phyloP scores from a whole-genome alignment of 2,329 filamentous ascomycete genomes.

The Diaporthe batatas region DNA sequence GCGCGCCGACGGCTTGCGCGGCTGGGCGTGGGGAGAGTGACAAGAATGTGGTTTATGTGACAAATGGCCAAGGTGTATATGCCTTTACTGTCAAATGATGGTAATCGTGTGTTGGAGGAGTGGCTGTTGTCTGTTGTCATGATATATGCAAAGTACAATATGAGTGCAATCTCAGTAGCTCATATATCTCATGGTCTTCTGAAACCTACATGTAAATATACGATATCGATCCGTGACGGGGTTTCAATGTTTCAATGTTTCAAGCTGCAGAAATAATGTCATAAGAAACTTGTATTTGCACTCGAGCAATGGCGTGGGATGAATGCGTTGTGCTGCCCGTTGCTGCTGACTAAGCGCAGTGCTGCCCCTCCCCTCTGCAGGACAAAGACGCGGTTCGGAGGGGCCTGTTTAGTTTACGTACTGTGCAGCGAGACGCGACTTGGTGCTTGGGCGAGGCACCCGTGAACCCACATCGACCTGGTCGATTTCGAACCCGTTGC shows the following conservation, averaged over 20 bases:
- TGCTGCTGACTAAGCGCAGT: slow-evolving; percentile 21
- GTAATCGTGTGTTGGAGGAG: neutral
- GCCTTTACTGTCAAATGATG: slow-evolving; percentile 11
- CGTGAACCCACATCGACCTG: neutral
- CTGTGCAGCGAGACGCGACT: slow-evolving; percentile 37
- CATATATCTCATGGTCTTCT: no score
- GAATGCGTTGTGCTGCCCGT: neutral
- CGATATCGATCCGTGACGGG: no score
- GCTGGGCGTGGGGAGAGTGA: slow-evolving; percentile 50
- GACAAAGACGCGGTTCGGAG: slow-evolving; percentile 31
- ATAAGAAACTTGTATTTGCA: no score
- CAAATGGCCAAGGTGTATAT: neutral
- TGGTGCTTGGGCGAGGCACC: neutral
- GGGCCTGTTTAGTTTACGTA: slow-evolving; percentile 11
- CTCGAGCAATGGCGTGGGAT: no score
- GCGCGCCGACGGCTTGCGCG: slow-evolving; percentile 49
- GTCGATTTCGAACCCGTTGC: neutral
- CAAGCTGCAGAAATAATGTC: no score
- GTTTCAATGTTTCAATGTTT: no score
- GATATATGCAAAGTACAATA: no score
- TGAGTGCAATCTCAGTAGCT: no score
- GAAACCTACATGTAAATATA: no score
- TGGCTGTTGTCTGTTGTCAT: neutral
- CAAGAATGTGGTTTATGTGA: slow-evolving; percentile 44
- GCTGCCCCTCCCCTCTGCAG: neutral